Evolutionary conservation across 805 yeast species (phyloP), one percentile per base, ranked within the genome.

Genomic region (Ogataea saltuana): DNA sequence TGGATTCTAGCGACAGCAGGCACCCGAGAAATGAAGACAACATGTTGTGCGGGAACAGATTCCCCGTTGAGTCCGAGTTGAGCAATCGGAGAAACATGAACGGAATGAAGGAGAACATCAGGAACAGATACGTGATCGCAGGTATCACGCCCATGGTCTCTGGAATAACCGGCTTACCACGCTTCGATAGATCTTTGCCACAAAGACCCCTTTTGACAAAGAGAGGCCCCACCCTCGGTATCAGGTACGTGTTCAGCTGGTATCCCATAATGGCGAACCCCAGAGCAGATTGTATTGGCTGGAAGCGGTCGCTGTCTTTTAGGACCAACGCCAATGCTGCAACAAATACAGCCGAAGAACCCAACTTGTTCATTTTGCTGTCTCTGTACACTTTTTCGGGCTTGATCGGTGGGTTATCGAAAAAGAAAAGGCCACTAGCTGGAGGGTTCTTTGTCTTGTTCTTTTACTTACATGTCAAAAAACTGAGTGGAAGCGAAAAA

Each of bases 111-210:
- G 85, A 74, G 56, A 88, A 77, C 87, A 93, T 83, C 31, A 86
- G 63, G 50, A 89, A 80, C 42, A 93, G 63, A 60, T 90, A 89
- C 0, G 89, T 81, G 4, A 85, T 72, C 0, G 96, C 93, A 4
- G 88, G 77, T 0, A 91, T 84, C 2, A 88, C 83, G n/a, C 99
- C 99, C 71, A 91, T 81, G 0, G 95, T 78, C 67, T 93, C 99
- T 1, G 99, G 93, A 8, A 88, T 74, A 2, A 81, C 70, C 0
- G 95, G 95, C 31, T 64, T 71, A n/a, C 78, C 79, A n/a, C 61
- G 63, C 61, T 93, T 93, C 33, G 89, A 82, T 58, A 89, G 55
- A 61, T 93, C 99, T 48, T 75, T 79, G 8, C 99, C 99, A 48
- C 68, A 76, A n/a, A 93, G 72, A 0, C 99, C 99, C 33, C 85